phyloP scores from a whole-genome alignment of 2,329 filamentous ascomycete genomes.

The Hirsutella thompsonii region DNA sequence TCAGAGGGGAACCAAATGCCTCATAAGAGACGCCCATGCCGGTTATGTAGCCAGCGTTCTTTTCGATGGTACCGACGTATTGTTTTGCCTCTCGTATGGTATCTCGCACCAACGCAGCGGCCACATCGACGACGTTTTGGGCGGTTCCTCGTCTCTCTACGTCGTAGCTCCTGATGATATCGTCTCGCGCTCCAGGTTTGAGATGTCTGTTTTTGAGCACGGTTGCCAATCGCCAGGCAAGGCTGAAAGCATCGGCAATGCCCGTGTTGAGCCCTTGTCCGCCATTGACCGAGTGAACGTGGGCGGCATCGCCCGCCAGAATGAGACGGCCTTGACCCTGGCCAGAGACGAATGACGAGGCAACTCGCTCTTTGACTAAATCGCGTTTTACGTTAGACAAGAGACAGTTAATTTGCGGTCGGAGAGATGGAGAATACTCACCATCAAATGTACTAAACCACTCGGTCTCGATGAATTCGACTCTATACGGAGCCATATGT shows the following conservation, averaged over 20 bases:
- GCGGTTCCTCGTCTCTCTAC: constrained; percentile 29
- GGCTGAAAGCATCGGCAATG: constrained; percentile 39
- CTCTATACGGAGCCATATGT: constrained; percentile 28
- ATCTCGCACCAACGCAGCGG: constrained; percentile 30
- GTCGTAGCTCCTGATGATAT: constrained; percentile 29
- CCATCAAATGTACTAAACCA: constrained; percentile 38
- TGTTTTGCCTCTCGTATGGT: constrained; percentile 28
- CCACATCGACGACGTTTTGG: constrained; percentile 31
- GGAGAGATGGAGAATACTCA: constrained; percentile 13
- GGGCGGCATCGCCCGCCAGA: constrained; percentile 42
- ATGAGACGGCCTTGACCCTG: constrained; percentile 30
- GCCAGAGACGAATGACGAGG: constrained; percentile 23
- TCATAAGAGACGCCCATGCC: constrained; percentile 29
- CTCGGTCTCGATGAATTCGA: constrained; percentile 29
- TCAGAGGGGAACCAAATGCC: constrained; percentile 18
- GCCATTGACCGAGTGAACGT: constrained; percentile 42
- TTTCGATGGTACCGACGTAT: constrained; percentile 33
- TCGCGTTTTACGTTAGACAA: neutral
- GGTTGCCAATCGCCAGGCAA: constrained; percentile 37
- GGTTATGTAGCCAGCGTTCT: constrained; percentile 22
- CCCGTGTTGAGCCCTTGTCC: constrained; percentile 48
- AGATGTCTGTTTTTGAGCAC: constrained; percentile 13
- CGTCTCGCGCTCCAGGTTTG: constrained; percentile 8
- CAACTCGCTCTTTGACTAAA: constrained; percentile 27
- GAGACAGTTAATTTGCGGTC: neutral